A percentile compares a stretch with the other conserved stretches of the same genome.
These are phyloP conservation scores for Ulmus americana DNA, from an alignment of 331 rosid genomes.

Conservation along the genomic window DNA sequence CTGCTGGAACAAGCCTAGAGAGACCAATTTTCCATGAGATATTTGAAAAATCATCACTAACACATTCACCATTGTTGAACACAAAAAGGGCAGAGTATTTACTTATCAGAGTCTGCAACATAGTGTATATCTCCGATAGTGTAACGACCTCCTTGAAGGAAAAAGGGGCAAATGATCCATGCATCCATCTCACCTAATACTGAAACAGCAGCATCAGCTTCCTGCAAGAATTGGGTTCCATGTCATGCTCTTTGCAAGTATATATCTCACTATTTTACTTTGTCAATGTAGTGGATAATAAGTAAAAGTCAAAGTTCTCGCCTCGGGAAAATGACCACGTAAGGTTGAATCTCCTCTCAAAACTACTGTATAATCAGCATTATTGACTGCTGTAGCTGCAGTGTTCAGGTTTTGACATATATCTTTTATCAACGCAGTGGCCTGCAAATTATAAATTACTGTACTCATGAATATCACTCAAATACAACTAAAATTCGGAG, in stretches of 20 bases:
- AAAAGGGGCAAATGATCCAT: slow-evolving; percentile 95
- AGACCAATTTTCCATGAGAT: slow-evolving; percentile 22
- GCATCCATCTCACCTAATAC: slow-evolving; percentile 90
- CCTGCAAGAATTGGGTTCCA: slow-evolving; percentile 42
- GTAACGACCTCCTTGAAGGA: slow-evolving; percentile 94
- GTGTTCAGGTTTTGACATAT: slow-evolving; percentile 60
- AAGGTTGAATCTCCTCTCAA: slow-evolving; percentile 95
- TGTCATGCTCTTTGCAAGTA: slow-evolving; percentile 17
- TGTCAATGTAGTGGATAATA: not conserved
- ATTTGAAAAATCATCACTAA: slow-evolving; percentile 18
- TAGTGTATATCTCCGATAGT: slow-evolving; percentile 76
- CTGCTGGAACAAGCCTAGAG: slow-evolving; percentile 85
- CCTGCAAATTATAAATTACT: slow-evolving; percentile 46
- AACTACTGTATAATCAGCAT: slow-evolving; percentile 70
- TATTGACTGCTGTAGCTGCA: slow-evolving; percentile 61
- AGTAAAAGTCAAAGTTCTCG: slow-evolving; percentile 33
- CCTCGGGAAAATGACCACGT: slow-evolving; percentile 98
- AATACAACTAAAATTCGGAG: slow-evolving; percentile 13
- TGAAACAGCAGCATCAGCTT: slow-evolving; percentile 84
- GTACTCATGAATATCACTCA: slow-evolving; percentile 18
- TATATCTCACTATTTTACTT: slow-evolving; percentile 18
- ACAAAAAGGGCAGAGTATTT: slow-evolving; percentile 15
- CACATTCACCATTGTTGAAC: slow-evolving; percentile 5
- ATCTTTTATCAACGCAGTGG: slow-evolving; percentile 60
- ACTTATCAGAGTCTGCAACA: slow-evolving; percentile 84